Evolutionary conservation across 2,329 filamentous ascomycete genomes (phyloP).

Genomic region (Penicillium sp.): DNA sequence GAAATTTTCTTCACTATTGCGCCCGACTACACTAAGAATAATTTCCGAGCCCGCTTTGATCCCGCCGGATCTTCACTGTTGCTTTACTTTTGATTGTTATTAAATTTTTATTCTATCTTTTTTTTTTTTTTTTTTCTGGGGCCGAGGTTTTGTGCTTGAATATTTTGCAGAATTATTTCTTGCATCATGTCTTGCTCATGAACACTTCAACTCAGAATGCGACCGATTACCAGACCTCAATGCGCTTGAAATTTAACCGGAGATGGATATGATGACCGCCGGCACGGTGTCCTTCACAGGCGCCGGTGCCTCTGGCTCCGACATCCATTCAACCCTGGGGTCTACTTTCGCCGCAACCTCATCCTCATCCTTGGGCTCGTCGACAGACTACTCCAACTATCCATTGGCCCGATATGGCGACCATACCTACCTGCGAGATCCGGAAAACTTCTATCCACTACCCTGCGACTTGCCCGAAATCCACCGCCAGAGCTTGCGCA

Average conservation of each 20-base stretch:
- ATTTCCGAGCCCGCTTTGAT: slow-evolving; percentile 19
- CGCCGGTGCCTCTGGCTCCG: slow-evolving; percentile 29
- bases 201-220: slow-evolving; percentile 26
- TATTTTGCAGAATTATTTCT: no score
- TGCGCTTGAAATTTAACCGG: slow-evolving; percentile 14
- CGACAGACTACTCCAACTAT: slow-evolving; percentile 40
- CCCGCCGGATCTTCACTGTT: slow-evolving; percentile 5
- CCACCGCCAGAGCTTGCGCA: slow-evolving; percentile 79
- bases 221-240: slow-evolving; percentile 17
- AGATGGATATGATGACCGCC: slow-evolving; percentile 31
- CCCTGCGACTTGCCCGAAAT: slow-evolving; percentile 82
- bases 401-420: slow-evolving; percentile 70
- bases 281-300: slow-evolving; percentile 24
- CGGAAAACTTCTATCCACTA: slow-evolving; percentile 68
- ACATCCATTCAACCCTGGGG: slow-evolving; percentile 31
- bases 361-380: slow-evolving; percentile 33
- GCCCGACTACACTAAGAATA: slow-evolving; percentile 17
- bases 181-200: slow-evolving; percentile 10
- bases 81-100: background rate
- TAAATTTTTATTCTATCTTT: background rate
- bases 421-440: slow-evolving; percentile 74
- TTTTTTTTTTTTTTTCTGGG: no score
- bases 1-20: slow-evolving; percentile 6
- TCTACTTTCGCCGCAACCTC: slow-evolving; percentile 33
- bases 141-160: no score